Evolutionary conservation across 257 asterid species (phyloP).

Genomic region (Ballota nigra): DNA sequence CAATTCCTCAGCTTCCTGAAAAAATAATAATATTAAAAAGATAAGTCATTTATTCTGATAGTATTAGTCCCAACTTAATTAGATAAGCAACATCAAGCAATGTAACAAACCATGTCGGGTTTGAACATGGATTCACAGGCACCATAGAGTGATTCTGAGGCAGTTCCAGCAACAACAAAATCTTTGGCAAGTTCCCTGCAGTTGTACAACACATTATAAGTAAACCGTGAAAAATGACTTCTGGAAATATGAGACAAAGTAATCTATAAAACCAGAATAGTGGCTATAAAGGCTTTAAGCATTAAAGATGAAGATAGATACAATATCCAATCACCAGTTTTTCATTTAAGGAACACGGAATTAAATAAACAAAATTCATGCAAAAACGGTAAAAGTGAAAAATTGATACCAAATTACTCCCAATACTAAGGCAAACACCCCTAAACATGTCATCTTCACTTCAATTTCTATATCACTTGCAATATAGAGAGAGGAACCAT

Average conservation of each 20-base stretch:
- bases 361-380: not conserved
- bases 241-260: not conserved
- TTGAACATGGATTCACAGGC: slow-evolving; percentile 99
- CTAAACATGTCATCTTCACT: not conserved
- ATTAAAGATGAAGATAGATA: not conserved
- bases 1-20: slow-evolving; percentile 88
- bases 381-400: not conserved
- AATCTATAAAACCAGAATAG: not conserved
- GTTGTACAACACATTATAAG: not conserved
- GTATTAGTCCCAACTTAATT: not conserved
- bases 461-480: not conserved
- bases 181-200: slow-evolving; percentile 98
- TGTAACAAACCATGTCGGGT: slow-evolving; percentile 77
- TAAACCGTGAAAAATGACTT: not conserved
- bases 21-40: not conserved
- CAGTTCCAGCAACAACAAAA: slow-evolving; percentile 95
- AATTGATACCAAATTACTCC: not conserved
- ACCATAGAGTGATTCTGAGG: slow-evolving; percentile 96
- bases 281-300: not conserved
- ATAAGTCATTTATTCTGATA: not conserved
- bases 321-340: not conserved
- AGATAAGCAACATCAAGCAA: not conserved
- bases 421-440: not conserved
- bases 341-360: not conserved
- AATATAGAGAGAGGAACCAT: not conserved